phyloP scores from a whole-genome alignment of 2,329 filamentous ascomycete genomes.

The Myriosclerotinia curreyana region DNA sequence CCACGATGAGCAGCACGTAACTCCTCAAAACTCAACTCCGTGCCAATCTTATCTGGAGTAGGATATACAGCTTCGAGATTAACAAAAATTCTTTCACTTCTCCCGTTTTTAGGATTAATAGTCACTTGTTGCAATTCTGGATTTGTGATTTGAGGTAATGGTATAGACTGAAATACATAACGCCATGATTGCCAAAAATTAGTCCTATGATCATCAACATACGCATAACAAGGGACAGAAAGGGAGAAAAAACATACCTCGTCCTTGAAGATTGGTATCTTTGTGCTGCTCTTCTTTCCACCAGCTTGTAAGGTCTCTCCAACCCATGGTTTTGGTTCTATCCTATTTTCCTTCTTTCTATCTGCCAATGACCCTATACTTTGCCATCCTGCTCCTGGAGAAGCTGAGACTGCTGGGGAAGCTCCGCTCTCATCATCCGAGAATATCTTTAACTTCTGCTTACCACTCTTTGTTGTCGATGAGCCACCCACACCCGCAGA shows the following conservation, averaged over 20 bases:
- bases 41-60: slow-evolving; percentile 63
- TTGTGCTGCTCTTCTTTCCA: slow-evolving; percentile 75
- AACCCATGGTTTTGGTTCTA: slow-evolving; percentile 85
- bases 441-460: slow-evolving; percentile 17
- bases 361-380: slow-evolving; percentile 61
- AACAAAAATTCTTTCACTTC: slow-evolving; percentile 82
- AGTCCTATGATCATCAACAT: slow-evolving; percentile 96
- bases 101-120: slow-evolving; percentile 73
- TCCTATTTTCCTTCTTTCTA: slow-evolving; percentile 87
- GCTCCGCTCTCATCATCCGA: slow-evolving; percentile 6
- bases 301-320: slow-evolving; percentile 87
- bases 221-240: slow-evolving; percentile 44
- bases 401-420: slow-evolving; percentile 6
- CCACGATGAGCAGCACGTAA: slow-evolving; percentile 76
- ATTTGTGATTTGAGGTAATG: slow-evolving; percentile 50
- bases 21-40: slow-evolving; percentile 89
- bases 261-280: slow-evolving; percentile 94
- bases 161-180: slow-evolving; percentile 56
- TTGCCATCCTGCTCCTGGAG: background rate
- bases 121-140: slow-evolving; percentile 71
- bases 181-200: slow-evolving; percentile 62
- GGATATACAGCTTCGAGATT: slow-evolving; percentile 84
- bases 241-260: slow-evolving; percentile 65
- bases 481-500: slow-evolving; percentile 47
- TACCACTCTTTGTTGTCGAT: slow-evolving; percentile 57